Evolutionary conservation across 1,139 yeast genomes (phyloP).

Genomic region (Spathaspora sp.): DNA sequence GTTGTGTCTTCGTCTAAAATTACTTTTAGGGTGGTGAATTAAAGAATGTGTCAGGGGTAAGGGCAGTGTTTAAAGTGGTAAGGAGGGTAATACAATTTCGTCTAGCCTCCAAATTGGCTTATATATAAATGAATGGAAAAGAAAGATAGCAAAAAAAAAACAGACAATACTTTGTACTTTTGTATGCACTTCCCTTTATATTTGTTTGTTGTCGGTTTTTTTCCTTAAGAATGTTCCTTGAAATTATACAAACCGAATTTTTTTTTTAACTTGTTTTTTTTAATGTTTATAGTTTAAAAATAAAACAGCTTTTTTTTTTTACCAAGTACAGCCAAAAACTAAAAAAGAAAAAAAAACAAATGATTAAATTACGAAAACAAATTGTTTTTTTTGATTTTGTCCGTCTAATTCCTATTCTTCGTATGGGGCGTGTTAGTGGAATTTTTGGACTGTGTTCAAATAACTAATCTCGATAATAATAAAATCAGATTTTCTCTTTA

Average conservation of each 20-base stretch:
- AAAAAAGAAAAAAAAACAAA: not conserved
- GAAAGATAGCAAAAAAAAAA: not conserved
- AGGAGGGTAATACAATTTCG: not conserved
- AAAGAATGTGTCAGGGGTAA: not conserved
- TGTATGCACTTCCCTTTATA: not conserved
- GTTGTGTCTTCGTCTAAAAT: too few species aligned
- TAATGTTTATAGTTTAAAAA: constrained; percentile 1
- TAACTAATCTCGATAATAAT: not conserved
- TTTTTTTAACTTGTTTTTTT: not conserved
- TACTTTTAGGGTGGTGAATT: not conserved
- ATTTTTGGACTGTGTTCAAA: not conserved
- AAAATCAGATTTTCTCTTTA: not conserved
- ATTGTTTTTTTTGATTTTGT: not conserved
- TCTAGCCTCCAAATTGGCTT: not conserved
- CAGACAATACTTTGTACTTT: not conserved
- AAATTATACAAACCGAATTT: not conserved
- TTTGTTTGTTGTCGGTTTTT: not conserved
- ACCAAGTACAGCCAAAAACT: not conserved
- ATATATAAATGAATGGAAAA: not conserved
- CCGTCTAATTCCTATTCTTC: not conserved
- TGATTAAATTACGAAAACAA: not conserved
- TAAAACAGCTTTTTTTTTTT: not conserved
- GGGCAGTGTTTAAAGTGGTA: not conserved
- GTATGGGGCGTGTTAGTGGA: not conserved
- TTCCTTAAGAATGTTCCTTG: not conserved